These are phyloP conservation scores for Neurospora sp. DNA, from an alignment of 495 filamentous ascomycete species.

Conservation along the genomic window DNA sequence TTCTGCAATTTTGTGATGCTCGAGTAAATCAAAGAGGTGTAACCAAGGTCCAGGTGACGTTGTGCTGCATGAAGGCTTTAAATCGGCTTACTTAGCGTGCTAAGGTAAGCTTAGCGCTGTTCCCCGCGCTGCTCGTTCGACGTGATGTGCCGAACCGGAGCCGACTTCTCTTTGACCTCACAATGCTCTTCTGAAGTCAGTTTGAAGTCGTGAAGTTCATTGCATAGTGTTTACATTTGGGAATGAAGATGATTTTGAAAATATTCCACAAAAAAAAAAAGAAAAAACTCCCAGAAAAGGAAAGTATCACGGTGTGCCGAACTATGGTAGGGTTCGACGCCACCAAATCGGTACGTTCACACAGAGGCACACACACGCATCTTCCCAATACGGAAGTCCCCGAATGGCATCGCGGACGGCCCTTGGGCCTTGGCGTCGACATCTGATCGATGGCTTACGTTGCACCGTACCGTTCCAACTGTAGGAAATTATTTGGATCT, in stretches of 20 bases:
- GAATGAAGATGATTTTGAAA: not conserved
- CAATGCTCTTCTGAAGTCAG: not conserved
- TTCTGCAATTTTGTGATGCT: too few species aligned
- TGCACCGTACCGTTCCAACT: not conserved
- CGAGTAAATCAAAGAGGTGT: too few species aligned
- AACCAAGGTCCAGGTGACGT: too few species aligned
- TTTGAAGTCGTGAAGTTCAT: not conserved
- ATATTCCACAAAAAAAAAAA: too few species aligned
- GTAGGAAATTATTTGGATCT: not conserved
- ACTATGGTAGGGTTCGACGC: not conserved
- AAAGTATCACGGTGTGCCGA: not conserved
- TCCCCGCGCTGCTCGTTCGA: too few species aligned
- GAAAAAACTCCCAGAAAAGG: too few species aligned
- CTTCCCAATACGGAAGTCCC: not conserved
- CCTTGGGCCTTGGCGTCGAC: too few species aligned
- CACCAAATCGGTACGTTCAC: not conserved
- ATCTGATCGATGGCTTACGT: too few species aligned
- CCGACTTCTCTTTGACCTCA: not conserved
- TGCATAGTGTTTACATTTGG: not conserved
- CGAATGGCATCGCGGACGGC: not conserved
- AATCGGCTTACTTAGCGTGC: too few species aligned
- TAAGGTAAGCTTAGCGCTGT: too few species aligned
- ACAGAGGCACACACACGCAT: not conserved
- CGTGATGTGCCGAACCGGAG: not conserved
- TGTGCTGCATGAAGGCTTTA: too few species aligned